Evolutionary conservation across 2,329 filamentous ascomycete species (phyloP), one percentile per base, ranked within the genome.

Genomic region (Colletotrichum godetiae): DNA sequence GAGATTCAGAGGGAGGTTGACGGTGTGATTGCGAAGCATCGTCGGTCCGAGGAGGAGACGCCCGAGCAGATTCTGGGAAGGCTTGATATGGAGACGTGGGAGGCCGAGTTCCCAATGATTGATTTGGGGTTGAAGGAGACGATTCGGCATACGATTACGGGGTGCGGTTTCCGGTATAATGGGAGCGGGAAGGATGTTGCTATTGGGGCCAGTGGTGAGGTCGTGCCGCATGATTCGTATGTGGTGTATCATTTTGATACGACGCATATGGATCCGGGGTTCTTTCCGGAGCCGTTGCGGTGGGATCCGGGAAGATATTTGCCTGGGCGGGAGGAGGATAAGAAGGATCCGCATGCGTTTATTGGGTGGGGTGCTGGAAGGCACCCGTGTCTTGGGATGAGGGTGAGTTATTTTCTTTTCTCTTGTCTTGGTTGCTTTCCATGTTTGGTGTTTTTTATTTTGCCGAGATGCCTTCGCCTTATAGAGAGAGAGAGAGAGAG

Each of bases 21-120:
- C 62, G 76, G 74, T 3, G 84, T 82, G 7, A 81, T 88, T 0
- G 78, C 81, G 62, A 85, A 82, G 75, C 82, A 90, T 77, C 80
- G 85, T 15, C 76, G 35, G 0, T 73, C 66, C 4, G 74, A 78
- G 0, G 70, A 76, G 1, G 81, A 85, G 76, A 75, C 79, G 0
- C 72, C 79, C 0, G 75, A 75, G 29, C 82, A 85, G 29, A 77
- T 84, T 4, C 80, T 91, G 1, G 79, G 81, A 46, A 77, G 81
- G 2, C 79, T 91, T 0, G 82, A 84, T 0, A 77, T 89, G 33
- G 86, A 89, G 15, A 86, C 85, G 0, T 91, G 89, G 89, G 89
- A 91, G 77, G 64, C 78, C 13, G 86, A 88, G 22, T 90, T 91
- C 72, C 87, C 88, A 0, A 72, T 84, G 6, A 80, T 90, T 37